Conservation (phyloP, 176 grass and related monocot species). For the Thinopyrum elongatum region DNA sequence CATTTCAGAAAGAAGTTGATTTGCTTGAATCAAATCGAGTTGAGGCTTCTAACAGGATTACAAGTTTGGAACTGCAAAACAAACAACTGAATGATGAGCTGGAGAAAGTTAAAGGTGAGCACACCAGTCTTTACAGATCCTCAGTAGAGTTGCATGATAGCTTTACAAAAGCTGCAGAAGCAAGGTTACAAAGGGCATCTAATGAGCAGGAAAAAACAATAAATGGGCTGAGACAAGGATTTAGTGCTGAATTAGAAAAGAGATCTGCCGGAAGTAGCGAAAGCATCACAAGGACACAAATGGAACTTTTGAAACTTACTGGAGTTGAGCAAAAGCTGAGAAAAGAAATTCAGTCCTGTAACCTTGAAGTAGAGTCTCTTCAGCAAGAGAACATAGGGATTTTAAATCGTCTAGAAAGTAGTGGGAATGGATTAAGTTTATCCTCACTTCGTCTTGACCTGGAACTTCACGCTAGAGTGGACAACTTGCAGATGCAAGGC, state of each 20-base stretch:
- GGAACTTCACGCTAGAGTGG: conserved; percentile 53
- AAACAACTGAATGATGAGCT: conserved; percentile 43
- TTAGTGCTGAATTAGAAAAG: conserved; percentile 39
- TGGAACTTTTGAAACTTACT: conserved; percentile 67
- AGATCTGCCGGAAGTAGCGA: conserved; percentile 37
- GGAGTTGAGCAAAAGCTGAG: conserved; percentile 69
- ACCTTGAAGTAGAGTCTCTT: conserved; percentile 52
- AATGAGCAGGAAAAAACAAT: conserved; percentile 81
- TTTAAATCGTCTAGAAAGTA: conserved; percentile 39
- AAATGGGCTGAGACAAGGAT: conserved; percentile 51
- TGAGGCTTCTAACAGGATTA: conserved; percentile 32
- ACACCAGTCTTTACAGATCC: conserved; percentile 22
- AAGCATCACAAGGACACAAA: conserved; percentile 32
- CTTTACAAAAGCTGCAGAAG: conserved; percentile 23
- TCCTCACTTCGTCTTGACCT: conserved; percentile 51
- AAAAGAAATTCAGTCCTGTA: conserved; percentile 53
- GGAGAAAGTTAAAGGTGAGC: conserved; percentile 40
- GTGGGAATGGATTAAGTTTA: conserved; percentile 17
- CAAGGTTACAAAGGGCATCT: conserved; percentile 52
- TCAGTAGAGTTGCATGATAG: conserved; percentile 40
- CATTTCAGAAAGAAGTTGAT: conserved; percentile 65
- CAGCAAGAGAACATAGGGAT: conserved; percentile 54
- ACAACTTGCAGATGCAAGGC: conserved; percentile 49
- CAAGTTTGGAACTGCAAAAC: conserved; percentile 44
- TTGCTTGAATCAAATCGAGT: conserved; percentile 34